Conservation (phyloP, 1,284 basidiomycete genomes). For the Irpex rosettiformis region DNA sequence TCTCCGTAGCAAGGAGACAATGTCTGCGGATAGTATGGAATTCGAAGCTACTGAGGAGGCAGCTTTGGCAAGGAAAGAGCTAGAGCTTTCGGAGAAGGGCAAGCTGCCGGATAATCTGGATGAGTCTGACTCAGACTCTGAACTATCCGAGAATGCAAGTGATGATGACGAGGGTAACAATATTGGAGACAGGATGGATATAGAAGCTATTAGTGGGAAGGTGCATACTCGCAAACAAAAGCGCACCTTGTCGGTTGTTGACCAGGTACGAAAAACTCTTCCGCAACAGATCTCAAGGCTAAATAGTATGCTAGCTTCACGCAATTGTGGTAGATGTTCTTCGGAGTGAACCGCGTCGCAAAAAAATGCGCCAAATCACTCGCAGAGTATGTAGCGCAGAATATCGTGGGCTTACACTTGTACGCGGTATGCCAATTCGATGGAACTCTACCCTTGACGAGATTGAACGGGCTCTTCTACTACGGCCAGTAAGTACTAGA, state of each 20-base stretch:
- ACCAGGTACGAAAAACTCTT: background rate
- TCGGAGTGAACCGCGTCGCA: background rate
- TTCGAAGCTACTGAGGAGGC: background rate
- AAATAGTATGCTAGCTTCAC: background rate
- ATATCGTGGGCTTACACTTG: conserved; percentile 4
- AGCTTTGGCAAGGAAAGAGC: background rate
- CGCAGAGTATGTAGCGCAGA: conserved; percentile 10
- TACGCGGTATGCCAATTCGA: conserved; percentile 16
- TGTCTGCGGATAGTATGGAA: background rate
- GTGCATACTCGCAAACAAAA: background rate
- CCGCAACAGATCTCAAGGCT: background rate
- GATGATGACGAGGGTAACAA: background rate
- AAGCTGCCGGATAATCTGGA: background rate
- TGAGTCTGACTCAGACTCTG: background rate
- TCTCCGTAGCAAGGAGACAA: background rate
- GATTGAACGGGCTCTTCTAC: conserved; percentile 5
- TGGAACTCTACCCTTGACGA: conserved; percentile 16
- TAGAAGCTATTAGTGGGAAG: too few relatives aligned
- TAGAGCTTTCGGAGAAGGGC: background rate
- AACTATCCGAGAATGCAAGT: background rate
- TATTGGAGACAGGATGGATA: too few relatives aligned
- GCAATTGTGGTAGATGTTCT: conserved; percentile 3
- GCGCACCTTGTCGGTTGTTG: background rate
- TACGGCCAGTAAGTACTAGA: conserved; percentile 9
- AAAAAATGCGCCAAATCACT: conserved; percentile 9